Evolutionary conservation across 345 rosid species (phyloP), one percentile per base, ranked within the genome.

Genomic region (Odontarrhena argentea): DNA sequence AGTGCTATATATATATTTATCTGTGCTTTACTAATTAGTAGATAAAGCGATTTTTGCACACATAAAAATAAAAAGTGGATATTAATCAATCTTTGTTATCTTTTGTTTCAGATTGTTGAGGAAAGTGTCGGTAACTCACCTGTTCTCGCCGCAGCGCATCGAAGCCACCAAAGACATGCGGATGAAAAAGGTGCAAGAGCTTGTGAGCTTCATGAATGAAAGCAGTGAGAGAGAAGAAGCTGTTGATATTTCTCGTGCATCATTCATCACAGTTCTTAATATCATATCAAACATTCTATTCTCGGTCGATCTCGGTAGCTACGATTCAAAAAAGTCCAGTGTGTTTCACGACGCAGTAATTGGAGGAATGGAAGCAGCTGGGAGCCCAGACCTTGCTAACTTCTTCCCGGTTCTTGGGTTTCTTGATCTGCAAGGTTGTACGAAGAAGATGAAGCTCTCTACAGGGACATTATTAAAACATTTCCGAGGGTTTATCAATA

Each of bases 231-330:
- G 42, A 60, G 42, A 10, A 28, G 65, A 45, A 45, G 65, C 28
- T 1, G 65, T 60, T 38, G 49, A 59, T 55, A 71, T 71, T 2
- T 47, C 70, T 55, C 65, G 52, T 38, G 59, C 70, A 54, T 47
- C 76, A 2, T 71, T 63, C 52, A 49, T 8, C 22, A 47, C 76
- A 47, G 2, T 0, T 28, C 59, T 71, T 11, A 71, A 71, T 46
- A 71, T 63, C 58, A 22, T 71, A 40, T 71, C 76, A 1, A 71
- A 71, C 55, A 48, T 56, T 38, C 14, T 71, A 50, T 63, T 71
- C 22, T 55, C 76, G 0, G 65, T 54, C 6, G 70, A 71, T 56
- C 51, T 71, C 13, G 52, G 58, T 22, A 55, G 42, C 70, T 71
- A 55, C 45, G 53, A 58, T n/a, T 56, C 32, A 3, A 8, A 18